Conservation (phyloP, 441 rosid species). For the Manihot esculenta region DNA sequence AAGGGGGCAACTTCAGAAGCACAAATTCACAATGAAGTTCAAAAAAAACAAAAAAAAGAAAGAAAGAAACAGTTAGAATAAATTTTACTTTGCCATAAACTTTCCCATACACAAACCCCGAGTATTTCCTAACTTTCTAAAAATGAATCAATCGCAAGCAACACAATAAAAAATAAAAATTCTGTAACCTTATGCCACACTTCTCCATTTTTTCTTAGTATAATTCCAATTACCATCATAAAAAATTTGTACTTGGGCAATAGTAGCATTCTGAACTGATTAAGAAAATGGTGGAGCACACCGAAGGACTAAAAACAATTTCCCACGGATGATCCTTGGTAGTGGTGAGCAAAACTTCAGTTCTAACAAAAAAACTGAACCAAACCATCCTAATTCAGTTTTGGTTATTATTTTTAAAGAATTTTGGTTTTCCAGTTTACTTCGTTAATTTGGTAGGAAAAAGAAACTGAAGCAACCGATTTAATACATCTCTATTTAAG, state of each 20-base stretch:
- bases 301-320: not conserved
- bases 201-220: not conserved
- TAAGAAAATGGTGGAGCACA: not conserved
- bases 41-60: not conserved
- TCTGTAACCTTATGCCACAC: not conserved
- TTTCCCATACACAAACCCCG: not conserved
- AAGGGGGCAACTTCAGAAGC: not conserved
- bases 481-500: too few relatives aligned
- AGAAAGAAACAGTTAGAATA: not conserved
- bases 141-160: not conserved
- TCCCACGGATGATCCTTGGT: not conserved
- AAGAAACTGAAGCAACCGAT: too few relatives aligned
- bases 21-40: constrained; percentile 3
- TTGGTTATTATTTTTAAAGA: too few relatives aligned
- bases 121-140: not conserved
- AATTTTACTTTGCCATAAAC: not conserved
- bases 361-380: too few relatives aligned
- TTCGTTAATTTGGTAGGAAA: too few relatives aligned
- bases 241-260: not conserved
- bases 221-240: not conserved
- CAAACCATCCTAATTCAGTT: too few relatives aligned
- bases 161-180: not conserved
- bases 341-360: too few relatives aligned
- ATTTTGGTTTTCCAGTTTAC: too few relatives aligned
- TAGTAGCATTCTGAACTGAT: not conserved